Evolutionary conservation across 2,329 filamentous ascomycete genomes (phyloP).

Genomic region (Hymenoscyphus infarciens): DNA sequence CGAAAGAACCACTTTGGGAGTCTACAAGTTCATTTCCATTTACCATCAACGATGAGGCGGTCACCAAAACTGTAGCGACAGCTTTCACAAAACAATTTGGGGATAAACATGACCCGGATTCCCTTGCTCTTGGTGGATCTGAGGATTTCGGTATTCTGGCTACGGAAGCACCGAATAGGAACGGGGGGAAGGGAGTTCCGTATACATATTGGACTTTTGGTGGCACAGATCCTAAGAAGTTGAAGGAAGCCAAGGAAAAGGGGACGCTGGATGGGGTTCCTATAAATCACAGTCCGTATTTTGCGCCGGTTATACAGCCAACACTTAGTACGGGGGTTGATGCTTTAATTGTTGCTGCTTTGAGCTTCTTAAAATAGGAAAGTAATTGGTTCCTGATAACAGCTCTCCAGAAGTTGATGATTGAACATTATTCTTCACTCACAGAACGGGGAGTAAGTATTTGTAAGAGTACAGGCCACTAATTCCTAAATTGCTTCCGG

Average conservation of each 20-base stretch:
- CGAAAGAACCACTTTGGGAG: slow-evolving; percentile 19
- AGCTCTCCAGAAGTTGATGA: too few relatives aligned
- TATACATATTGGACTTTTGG: slow-evolving; percentile 39
- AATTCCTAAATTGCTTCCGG: too few relatives aligned
- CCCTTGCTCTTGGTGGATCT: slow-evolving; percentile 13
- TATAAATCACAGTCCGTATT: slow-evolving; percentile 56
- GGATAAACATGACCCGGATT: slow-evolving; percentile 19
- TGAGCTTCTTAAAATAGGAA: slow-evolving; percentile 41
- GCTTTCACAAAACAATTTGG: slow-evolving; percentile 26
- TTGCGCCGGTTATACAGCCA: slow-evolving; percentile 56
- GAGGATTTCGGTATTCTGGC: slow-evolving; percentile 46
- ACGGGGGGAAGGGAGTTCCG: slow-evolving; percentile 17
- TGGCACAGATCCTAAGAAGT: slow-evolving; percentile 35
- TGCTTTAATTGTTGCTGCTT: slow-evolving; percentile 47
- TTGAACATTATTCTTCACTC: too few relatives aligned
- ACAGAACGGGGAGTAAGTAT: too few relatives aligned
- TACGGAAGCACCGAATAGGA: slow-evolving; percentile 34
- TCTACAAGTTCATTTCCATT: slow-evolving; percentile 23
- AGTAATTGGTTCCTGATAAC: background rate
- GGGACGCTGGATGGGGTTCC: slow-evolving; percentile 35
- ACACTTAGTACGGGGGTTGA: slow-evolving; percentile 52
- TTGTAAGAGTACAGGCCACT: too few relatives aligned
- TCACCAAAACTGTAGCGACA: slow-evolving; percentile 15
- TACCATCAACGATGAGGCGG: slow-evolving; percentile 25
- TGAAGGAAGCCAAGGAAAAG: slow-evolving; percentile 15